phyloP scores from a whole-genome alignment of 2,329 filamentous ascomycete genomes.

The Neonectria punicea region DNA sequence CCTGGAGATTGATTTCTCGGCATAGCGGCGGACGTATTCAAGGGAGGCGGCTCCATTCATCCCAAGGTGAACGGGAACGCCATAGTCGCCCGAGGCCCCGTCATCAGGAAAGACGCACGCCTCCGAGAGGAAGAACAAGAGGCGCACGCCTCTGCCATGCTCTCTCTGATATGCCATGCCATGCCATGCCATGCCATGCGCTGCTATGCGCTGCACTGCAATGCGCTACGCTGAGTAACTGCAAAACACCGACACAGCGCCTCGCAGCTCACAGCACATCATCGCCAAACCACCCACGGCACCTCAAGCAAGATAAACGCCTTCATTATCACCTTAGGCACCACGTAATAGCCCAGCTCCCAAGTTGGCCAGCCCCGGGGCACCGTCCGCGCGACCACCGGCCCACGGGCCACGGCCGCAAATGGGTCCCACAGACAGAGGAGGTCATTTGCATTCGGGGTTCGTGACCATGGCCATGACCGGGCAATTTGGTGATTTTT shows the following conservation, averaged over 20 bases:
- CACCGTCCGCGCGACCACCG: neutral
- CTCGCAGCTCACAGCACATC: neutral
- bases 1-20: slow-evolving; percentile 1
- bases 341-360: too few relatives aligned
- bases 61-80: slow-evolving; percentile 11
- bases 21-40: neutral
- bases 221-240: neutral
- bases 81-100: slow-evolving; percentile 6
- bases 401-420: neutral
- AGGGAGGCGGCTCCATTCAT: neutral
- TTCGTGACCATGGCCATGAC: neutral
- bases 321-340: too few relatives aligned
- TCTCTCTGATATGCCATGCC: neutral
- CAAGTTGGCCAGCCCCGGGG: too few relatives aligned
- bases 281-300: neutral
- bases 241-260: neutral
- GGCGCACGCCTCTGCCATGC: neutral
- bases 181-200: slow-evolving; percentile 13
- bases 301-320: neutral
- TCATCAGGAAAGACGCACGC: neutral
- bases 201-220: slow-evolving; percentile 2
- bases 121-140: neutral
- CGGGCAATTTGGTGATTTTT: slow-evolving; percentile 16
- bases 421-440: neutral
- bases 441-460: neutral